A percentile compares a stretch with the other conserved stretches of the same genome.
These are phyloP conservation scores for Rhizophagus clarus DNA, from an alignment of 192 early-diverging fungal genomes.

Conservation along the genomic window DNA sequence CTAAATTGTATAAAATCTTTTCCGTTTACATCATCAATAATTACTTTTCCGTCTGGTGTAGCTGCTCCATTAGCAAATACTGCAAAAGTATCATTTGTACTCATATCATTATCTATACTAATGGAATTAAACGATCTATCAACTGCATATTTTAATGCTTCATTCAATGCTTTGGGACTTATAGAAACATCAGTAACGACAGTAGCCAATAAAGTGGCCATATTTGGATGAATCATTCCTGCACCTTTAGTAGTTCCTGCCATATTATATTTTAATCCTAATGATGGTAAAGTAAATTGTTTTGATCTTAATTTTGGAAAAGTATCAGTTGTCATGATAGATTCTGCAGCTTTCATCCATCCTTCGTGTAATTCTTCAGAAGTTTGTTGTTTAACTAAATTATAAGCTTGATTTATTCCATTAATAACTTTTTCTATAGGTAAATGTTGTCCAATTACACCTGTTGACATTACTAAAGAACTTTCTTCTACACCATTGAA, in stretches of 20 bases:
- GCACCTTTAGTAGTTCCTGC: constrained; percentile 97
- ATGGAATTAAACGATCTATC: constrained; percentile 96
- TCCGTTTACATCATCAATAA: constrained; percentile 46
- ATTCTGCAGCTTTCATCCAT: constrained; percentile 83
- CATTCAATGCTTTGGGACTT: constrained; percentile 60
- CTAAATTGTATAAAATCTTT: constrained; percentile 69
- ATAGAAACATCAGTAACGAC: constrained; percentile 86
- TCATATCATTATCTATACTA: constrained; percentile 94
- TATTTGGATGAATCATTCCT: constrained; percentile 99
- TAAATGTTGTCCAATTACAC: constrained; percentile 93
- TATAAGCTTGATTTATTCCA: constrained; percentile 58
- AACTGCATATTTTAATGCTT: constrained; percentile 77
- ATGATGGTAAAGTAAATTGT: constrained; percentile 49
- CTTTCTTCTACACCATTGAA: constrained; percentile 46
- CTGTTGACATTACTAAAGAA: constrained; percentile 91
- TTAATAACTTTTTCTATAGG: constrained; percentile 78
- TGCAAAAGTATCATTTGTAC: constrained; percentile 93
- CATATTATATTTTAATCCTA: constrained; percentile 66
- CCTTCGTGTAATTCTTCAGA: constrained; percentile 60
- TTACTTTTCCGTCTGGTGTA: constrained; percentile 36
- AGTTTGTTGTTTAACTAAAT: constrained; percentile 12
- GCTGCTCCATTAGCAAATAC: constrained; percentile 86
- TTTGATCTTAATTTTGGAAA: constrained; percentile 89
- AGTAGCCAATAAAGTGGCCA: constrained; percentile 91
- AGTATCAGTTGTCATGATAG: constrained; percentile 98